A percentile compares a stretch with the other conserved stretches of the same genome.
These are phyloP conservation scores for Selaginella tamariscina DNA, from an alignment of 75 land plant species.

Conservation along the genomic window DNA sequence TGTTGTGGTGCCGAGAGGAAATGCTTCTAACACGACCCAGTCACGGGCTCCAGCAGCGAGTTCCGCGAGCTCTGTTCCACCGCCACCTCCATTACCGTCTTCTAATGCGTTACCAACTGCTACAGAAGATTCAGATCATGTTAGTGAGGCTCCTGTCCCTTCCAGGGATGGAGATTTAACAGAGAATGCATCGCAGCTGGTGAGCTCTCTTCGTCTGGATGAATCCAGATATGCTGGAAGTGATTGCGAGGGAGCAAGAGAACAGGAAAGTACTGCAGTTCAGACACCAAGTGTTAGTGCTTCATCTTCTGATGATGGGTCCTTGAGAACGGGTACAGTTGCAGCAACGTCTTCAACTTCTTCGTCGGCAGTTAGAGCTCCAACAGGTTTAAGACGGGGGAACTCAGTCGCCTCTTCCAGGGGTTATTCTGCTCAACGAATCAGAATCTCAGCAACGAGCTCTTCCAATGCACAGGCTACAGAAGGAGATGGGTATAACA, in stretches of 20 bases:
- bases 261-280: neutral
- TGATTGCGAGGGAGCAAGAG: neutral
- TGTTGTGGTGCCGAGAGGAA: constrained; percentile 7
- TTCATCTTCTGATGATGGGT: neutral
- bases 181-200: neutral
- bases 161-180: neutral
- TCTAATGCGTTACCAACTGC: neutral
- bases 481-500: constrained; percentile 8
- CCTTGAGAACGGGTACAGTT: neutral
- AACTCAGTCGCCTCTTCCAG: too few relatives aligned
- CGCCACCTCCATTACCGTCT: constrained; percentile 2
- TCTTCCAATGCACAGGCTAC: neutral
- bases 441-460: neutral
- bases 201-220: neutral
- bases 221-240: neutral
- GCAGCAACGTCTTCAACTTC: neutral
- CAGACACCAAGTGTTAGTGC: neutral
- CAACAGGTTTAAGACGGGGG: neutral
- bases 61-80: constrained; percentile 1
- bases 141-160: neutral
- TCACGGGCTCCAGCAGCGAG: neutral
- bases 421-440: neutral
- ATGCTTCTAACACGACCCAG: neutral
- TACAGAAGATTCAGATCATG: neutral
- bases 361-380: neutral